phyloP scores from a whole-genome alignment of 2,329 filamentous ascomycete species.

The Botryotinia calthae region DNA sequence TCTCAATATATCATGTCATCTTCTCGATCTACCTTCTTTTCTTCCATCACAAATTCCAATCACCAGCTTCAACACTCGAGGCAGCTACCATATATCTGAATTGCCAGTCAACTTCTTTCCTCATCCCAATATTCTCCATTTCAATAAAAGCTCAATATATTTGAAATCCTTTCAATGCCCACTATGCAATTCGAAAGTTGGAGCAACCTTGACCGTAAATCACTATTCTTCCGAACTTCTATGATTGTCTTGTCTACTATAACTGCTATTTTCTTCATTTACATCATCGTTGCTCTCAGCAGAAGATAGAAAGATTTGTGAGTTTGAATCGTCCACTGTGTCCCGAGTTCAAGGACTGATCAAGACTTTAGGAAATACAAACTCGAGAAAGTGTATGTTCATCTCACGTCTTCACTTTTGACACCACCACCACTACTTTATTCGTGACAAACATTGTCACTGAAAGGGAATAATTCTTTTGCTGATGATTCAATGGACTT shows the following conservation, averaged over 20 bases:
- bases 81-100: neutral
- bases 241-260: neutral
- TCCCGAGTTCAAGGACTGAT: neutral
- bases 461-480: neutral
- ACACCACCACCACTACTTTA: neutral
- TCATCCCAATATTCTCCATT: too few relatives aligned
- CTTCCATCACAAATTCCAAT: neutral
- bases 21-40: neutral
- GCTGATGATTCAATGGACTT: neutral
- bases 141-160: neutral
- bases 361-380: neutral
- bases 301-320: neutral
- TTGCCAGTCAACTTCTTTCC: neutral
- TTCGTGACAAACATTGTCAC: too few relatives aligned
- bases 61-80: neutral
- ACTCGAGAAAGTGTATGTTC: neutral
- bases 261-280: neutral
- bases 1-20: neutral
- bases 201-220: neutral
- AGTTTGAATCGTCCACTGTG: neutral
- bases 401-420: neutral
- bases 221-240: neutral
- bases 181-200: neutral
- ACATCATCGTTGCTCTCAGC: neutral
- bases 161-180: neutral